A percentile compares a stretch with the other conserved stretches of the same genome.
Conservation (phyloP, 192 early-diverging fungal genomes). For the Podila minutissima region DNA sequence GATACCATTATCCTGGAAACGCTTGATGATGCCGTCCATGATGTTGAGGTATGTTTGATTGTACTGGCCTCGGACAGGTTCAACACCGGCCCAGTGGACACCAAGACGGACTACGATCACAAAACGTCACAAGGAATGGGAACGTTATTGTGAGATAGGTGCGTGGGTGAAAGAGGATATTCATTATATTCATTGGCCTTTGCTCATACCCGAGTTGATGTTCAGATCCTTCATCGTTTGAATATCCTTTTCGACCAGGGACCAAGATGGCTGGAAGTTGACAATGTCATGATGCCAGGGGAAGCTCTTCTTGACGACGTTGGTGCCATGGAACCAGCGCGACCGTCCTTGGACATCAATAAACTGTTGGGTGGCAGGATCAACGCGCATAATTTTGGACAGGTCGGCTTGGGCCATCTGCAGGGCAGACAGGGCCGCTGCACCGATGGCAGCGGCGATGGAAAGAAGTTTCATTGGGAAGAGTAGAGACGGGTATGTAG, state of each 20-base stretch:
- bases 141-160: too few species aligned
- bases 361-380: constrained; percentile 50
- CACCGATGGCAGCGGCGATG: constrained; percentile 15
- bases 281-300: constrained; percentile 57
- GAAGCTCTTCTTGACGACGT: constrained; percentile 65
- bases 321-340: constrained; percentile 67
- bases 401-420: constrained; percentile 26
- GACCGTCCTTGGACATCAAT: constrained; percentile 60
- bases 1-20: constrained; percentile 62
- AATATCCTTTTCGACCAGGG: constrained; percentile 57
- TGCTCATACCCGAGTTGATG: constrained; percentile 18
- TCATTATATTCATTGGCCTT: too few species aligned
- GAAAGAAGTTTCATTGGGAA: constrained; percentile 27
- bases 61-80: constrained; percentile 66
- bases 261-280: constrained; percentile 56
- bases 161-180: too few species aligned
- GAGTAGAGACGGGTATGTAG: background rate
- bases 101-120: constrained; percentile 35
- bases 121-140: too few species aligned
- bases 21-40: constrained; percentile 58
- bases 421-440: constrained; percentile 4
- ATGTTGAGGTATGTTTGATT: constrained; percentile 64
- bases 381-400: constrained; percentile 56
- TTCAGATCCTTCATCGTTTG: constrained; percentile 42
- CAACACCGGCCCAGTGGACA: constrained; percentile 72